These are phyloP conservation scores for Aspergillus pseudonomiae DNA, from an alignment of 2,329 filamentous ascomycete genomes.

Conservation along the genomic window DNA sequence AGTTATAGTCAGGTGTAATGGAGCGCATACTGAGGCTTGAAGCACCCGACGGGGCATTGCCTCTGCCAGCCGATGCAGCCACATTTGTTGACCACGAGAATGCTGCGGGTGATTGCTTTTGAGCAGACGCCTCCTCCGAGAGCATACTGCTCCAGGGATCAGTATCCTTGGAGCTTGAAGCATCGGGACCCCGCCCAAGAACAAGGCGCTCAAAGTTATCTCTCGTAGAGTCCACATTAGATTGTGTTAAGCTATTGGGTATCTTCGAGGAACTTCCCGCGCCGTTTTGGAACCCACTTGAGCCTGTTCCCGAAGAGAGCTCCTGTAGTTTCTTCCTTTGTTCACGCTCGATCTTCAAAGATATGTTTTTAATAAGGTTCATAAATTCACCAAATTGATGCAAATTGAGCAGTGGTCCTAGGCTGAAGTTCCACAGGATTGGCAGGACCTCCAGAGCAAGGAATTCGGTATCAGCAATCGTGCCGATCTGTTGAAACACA, in stretches of 20 bases:
- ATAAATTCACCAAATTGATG: slow-evolving; percentile 89
- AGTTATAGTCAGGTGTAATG: slow-evolving; percentile 55
- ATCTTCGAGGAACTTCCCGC: slow-evolving; percentile 30
- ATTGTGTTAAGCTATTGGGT: slow-evolving; percentile 36
- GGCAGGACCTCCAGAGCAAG: slow-evolving; percentile 89
- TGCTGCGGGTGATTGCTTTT: slow-evolving; percentile 25
- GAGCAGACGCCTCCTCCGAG: slow-evolving; percentile 30
- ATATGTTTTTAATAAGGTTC: slow-evolving; percentile 80
- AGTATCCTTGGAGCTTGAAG: slow-evolving; percentile 35
- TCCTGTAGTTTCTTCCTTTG: slow-evolving; percentile 88
- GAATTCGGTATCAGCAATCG: slow-evolving; percentile 83
- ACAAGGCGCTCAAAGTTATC: slow-evolving; percentile 89
- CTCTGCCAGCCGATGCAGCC: slow-evolving; percentile 21
- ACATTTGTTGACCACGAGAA: slow-evolving; percentile 49
- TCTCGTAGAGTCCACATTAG: slow-evolving; percentile 57
- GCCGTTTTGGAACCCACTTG: slow-evolving; percentile 44
- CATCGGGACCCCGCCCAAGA: slow-evolving; percentile 64
- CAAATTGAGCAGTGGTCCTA: slow-evolving; percentile 85
- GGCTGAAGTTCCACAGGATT: slow-evolving; percentile 85
- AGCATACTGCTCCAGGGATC: slow-evolving; percentile 38
- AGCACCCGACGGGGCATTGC: slow-evolving; percentile 21
- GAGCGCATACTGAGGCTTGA: slow-evolving; percentile 43
- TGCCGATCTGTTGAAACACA: slow-evolving; percentile 81
- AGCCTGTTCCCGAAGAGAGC: slow-evolving; percentile 64
- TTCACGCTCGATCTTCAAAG: slow-evolving; percentile 80